phyloP scores from a whole-genome alignment of 1,284 basidiomycete species.

The Naganishia sp. region DNA sequence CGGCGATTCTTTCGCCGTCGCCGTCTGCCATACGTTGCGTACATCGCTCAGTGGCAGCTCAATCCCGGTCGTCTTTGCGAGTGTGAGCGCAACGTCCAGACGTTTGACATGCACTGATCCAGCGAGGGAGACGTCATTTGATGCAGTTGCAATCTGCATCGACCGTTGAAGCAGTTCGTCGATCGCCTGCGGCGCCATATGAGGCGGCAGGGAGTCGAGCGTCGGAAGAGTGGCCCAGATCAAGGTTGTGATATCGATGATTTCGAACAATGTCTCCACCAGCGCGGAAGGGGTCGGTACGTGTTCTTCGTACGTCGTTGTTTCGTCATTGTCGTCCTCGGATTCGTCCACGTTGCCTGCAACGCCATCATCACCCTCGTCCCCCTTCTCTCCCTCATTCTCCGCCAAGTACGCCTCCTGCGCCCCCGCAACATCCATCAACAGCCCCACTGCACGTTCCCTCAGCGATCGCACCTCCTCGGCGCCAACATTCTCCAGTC shows the following conservation, averaged over 20 bases:
- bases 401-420: slow-evolving; percentile 39
- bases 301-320: slow-evolving; percentile 53
- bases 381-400: slow-evolving; percentile 7
- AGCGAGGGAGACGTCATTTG: slow-evolving; percentile 1
- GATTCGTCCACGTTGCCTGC: slow-evolving; percentile 31
- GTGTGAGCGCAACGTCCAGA: slow-evolving; percentile 2
- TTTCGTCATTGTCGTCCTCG: slow-evolving; percentile 51
- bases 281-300: slow-evolving; percentile 47
- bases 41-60: neutral
- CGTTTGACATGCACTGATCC: slow-evolving; percentile 13
- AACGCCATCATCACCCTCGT: slow-evolving; percentile 27
- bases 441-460: slow-evolving; percentile 40
- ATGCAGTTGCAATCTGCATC: neutral
- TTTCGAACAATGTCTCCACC: slow-evolving; percentile 45
- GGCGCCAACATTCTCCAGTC: slow-evolving; percentile 28
- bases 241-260: slow-evolving; percentile 43
- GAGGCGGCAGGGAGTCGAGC: slow-evolving; percentile 3
- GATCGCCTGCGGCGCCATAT: neutral
- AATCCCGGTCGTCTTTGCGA: neutral
- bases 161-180: slow-evolving; percentile 10
- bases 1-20: slow-evolving; percentile 9
- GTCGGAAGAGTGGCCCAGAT: slow-evolving; percentile 41
- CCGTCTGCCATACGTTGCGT: slow-evolving; percentile 10
- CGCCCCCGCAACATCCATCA: slow-evolving; percentile 36
- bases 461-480: slow-evolving; percentile 38